A percentile compares a stretch with the other conserved stretches of the same genome.
phyloP scores from a whole-genome alignment of 2,329 filamentous ascomycete species.

The Fusarium paranaense region DNA sequence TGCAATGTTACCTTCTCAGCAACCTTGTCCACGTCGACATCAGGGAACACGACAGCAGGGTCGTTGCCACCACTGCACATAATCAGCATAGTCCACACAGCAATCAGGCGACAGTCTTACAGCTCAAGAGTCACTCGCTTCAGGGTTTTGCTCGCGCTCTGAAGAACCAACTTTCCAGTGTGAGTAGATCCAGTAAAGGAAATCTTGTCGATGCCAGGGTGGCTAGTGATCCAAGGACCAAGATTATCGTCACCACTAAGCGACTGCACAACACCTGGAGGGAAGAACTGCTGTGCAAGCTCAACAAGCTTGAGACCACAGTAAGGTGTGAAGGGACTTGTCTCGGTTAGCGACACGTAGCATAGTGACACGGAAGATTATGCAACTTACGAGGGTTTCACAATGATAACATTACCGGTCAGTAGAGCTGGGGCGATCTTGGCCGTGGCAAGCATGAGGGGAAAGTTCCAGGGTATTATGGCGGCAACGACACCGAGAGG shows the following conservation, averaged over 20 bases:
- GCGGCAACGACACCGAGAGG: conserved; percentile 58
- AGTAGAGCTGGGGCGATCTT: conserved; percentile 69
- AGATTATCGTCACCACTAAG: conserved; percentile 71
- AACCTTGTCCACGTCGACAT: conserved; percentile 62
- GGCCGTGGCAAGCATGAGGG: conserved; percentile 61
- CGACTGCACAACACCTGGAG: conserved; percentile 71
- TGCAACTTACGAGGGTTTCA: conserved; percentile 65
- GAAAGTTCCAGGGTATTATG: conserved; percentile 69
- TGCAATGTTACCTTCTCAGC: conserved; percentile 49
- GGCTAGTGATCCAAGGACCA: conserved; percentile 68
- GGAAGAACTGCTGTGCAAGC: conserved; percentile 67
- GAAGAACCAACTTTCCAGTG: conserved; percentile 72
- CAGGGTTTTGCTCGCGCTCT: conserved; percentile 65
- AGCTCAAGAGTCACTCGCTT: conserved; percentile 73
- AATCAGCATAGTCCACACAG: no score
- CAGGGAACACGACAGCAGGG: conserved; percentile 67
- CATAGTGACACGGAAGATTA: background rate
- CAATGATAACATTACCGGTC: conserved; percentile 66
- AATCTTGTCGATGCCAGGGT: conserved; percentile 71
- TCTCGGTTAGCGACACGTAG: background rate
- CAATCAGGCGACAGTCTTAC: conserved; percentile 9
- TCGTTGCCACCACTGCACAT: conserved; percentile 63
- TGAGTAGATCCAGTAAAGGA: conserved; percentile 71
- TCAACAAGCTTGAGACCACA: conserved; percentile 70
- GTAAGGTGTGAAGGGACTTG: conserved; percentile 66